Evolutionary conservation across 306 rosid genomes (phyloP).

Genomic region (Calophaca sinica): DNA sequence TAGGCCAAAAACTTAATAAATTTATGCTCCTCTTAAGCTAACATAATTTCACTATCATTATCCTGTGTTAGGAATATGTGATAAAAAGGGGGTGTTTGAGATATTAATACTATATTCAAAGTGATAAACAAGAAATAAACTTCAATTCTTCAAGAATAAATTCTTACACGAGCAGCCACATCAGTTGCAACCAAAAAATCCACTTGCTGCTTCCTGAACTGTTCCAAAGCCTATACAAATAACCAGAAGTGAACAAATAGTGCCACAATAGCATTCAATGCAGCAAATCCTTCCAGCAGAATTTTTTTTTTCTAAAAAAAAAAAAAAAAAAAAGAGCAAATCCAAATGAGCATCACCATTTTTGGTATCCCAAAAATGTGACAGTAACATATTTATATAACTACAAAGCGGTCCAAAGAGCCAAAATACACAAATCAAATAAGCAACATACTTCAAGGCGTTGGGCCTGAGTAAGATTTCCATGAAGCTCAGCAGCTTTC

Average conservation of each 20-base stretch:
- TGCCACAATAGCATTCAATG: constrained; percentile 26
- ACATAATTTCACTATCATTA: constrained; percentile 15
- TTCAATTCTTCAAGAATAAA: constrained; percentile 33
- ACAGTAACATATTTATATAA: constrained; percentile 1
- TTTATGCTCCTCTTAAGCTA: background rate
- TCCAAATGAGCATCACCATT: constrained; percentile 10
- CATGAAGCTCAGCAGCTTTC: constrained; percentile 97
- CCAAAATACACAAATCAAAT: constrained; percentile 20
- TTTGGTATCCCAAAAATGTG: constrained; percentile 8
- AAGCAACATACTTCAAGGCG: constrained; percentile 86
- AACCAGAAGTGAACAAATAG: constrained; percentile 37
- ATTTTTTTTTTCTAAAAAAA: background rate
- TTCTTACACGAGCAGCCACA: constrained; percentile 95
- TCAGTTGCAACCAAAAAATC: constrained; percentile 96
- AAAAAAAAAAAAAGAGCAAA: background rate
- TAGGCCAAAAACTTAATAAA: background rate
- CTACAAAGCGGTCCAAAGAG: background rate
- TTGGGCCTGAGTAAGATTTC: constrained; percentile 95
- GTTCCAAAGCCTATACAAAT: constrained; percentile 84
- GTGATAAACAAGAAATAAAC: constrained; percentile 29
- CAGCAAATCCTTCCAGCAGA: background rate
- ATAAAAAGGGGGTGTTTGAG: background rate
- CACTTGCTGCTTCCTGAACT: constrained; percentile 82
- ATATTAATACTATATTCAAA: constrained; percentile 5
- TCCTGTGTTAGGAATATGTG: constrained; percentile 5